Evolutionary conservation across 805 yeast genomes (phyloP).

Genomic region (Kodamaea sagamina): DNA sequence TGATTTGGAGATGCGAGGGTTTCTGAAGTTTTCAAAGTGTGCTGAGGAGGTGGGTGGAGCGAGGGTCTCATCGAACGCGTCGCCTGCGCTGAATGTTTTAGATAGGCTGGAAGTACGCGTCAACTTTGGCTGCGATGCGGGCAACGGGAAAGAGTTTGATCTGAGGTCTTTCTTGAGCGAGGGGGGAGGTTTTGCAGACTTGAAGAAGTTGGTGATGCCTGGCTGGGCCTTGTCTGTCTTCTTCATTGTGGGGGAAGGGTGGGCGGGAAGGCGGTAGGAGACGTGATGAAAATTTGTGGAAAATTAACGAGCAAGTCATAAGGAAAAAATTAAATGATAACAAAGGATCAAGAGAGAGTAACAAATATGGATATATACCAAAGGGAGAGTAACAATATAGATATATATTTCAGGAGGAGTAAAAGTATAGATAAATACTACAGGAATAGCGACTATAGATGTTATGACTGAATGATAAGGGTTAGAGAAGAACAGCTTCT

Average conservation of each 20-base stretch:
- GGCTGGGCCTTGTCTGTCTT: conserved; percentile 3
- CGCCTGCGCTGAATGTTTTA: conserved; percentile 18
- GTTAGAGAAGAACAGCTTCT: too few species aligned
- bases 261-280: conserved; percentile 2
- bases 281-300: conserved; percentile 3
- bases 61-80: conserved; percentile 32
- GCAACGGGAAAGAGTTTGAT: conserved; percentile 8
- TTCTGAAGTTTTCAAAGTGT: conserved; percentile 39
- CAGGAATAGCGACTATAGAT: background rate
- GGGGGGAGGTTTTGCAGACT: background rate
- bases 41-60: conserved; percentile 38
- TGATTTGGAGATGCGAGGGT: conserved; percentile 21
- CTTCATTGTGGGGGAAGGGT: background rate
- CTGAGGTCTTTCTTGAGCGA: background rate
- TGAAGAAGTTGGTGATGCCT: conserved; percentile 14
- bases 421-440: background rate
- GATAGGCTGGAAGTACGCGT: conserved; percentile 26
- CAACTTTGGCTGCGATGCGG: conserved; percentile 10
- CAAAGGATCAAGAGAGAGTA: background rate
- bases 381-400: too few species aligned
- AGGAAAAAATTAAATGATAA: background rate
- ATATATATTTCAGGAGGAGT: background rate
- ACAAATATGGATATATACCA: too few species aligned
- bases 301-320: background rate
- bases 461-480: too few species aligned